Percentiles rank a stretch among this genome's conserved stretches.
Conservation (phyloP, 1,284 basidiomycete genomes). For the Ganoderma lingzhi region DNA sequence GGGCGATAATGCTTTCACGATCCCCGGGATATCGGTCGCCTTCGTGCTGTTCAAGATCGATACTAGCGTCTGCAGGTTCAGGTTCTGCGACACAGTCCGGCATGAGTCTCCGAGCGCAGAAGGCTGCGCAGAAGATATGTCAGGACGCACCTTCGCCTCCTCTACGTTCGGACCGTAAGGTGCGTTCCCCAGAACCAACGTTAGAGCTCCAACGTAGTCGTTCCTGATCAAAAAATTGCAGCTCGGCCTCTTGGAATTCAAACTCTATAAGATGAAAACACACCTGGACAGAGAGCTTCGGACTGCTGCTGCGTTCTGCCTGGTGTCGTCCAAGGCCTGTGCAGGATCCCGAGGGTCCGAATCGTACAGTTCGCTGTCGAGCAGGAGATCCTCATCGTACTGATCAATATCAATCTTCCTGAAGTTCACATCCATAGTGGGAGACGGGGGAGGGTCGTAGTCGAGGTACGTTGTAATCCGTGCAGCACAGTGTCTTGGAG, state of each 20-base stretch:
- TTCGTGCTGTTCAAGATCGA: constrained; percentile 97
- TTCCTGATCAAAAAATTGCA: constrained; percentile 52
- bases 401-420: constrained; percentile 95
- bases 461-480: background rate
- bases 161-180: constrained; percentile 89
- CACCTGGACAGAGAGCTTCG: constrained; percentile 80
- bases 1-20: constrained; percentile 79
- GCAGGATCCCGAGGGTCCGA: constrained; percentile 84
- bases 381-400: constrained; percentile 91
- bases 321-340: constrained; percentile 80
- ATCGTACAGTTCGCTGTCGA: constrained; percentile 88
- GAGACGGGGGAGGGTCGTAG: background rate
- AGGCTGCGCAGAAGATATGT: constrained; percentile 30
- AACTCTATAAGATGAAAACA: constrained; percentile 35
- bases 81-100: constrained; percentile 53
- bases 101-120: constrained; percentile 12
- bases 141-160: constrained; percentile 80
- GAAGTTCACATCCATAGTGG: constrained; percentile 77
- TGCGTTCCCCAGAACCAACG: constrained; percentile 74
- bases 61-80: constrained; percentile 87
- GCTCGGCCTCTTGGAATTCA: background rate
- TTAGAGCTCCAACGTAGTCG: constrained; percentile 79
- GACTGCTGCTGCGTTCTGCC: constrained; percentile 77
- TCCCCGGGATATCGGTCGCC: constrained; percentile 84
- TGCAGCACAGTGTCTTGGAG: background rate